These are phyloP conservation scores for Exophiala alcalophila DNA, from an alignment of 2,329 filamentous ascomycete genomes.

Conservation along the genomic window DNA sequence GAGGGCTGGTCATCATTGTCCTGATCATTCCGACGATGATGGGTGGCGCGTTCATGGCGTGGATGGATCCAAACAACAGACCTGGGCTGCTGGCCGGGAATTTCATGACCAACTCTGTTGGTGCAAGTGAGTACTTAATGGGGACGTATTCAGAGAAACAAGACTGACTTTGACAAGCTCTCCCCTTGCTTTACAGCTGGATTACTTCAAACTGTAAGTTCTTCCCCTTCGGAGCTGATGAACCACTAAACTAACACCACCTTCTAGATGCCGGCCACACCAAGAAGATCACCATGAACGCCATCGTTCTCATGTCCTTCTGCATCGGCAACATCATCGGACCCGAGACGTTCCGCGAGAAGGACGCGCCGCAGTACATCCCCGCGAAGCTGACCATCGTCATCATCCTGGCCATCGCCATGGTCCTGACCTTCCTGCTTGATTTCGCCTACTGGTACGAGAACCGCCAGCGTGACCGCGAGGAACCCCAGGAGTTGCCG, in stretches of 20 bases:
- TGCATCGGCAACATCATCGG: conserved; percentile 45
- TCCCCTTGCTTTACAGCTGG: conserved; percentile 46
- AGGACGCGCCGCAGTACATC: conserved; percentile 42
- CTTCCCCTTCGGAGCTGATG: no score
- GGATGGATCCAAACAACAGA: conserved; percentile 39
- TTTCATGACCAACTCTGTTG: conserved; percentile 46
- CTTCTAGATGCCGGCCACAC: conserved; percentile 43
- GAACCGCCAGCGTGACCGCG: conserved; percentile 33
- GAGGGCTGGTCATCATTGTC: conserved; percentile 43
- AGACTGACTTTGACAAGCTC: conserved; percentile 22
- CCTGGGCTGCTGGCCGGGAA: conserved; percentile 43
- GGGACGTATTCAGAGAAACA: not conserved
- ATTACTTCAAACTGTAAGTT: conserved; percentile 42
- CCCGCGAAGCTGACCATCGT: conserved; percentile 43
- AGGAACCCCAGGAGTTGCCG: conserved; percentile 24
- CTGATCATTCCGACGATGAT: conserved; percentile 49
- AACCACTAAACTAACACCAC: not conserved
- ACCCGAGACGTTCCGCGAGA: conserved; percentile 44
- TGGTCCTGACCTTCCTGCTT: conserved; percentile 31
- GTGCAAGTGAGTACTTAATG: conserved; percentile 31
- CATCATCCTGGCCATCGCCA: conserved; percentile 36
- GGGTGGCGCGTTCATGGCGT: conserved; percentile 40
- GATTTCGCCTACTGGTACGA: conserved; percentile 34
- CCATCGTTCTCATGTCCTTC: conserved; percentile 45
- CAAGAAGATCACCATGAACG: conserved; percentile 51